Base-by-base conservation (phyloP, 495 filamentous ascomycete species). In the Penicillium parvum region DNA sequence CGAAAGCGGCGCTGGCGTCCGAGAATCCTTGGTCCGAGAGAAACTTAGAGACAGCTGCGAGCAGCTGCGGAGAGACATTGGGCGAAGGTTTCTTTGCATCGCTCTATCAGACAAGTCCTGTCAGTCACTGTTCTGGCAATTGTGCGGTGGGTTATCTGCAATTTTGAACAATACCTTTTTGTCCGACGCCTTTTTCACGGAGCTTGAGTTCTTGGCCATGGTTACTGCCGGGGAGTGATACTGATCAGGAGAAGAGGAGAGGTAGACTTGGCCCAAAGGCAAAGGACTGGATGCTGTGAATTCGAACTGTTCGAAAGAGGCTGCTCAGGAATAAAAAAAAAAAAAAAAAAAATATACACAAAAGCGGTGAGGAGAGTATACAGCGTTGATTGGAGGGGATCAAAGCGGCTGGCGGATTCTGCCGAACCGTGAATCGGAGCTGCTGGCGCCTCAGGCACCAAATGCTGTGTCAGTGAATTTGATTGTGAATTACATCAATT, bases 21-120 rank as follows among this genome's bases (percentile, higher is more conserved):
- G 71, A 55, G 49, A 84, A 86, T 21, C 79, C 77, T 58, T 83
- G 75, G 28, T 83, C 76, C 47, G 74, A 69, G 21, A 90, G 71
- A 64, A 87, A 88, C 10, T 68, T 64, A 21, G 77, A 75, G 49
- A 90, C 73, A n/a, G 86, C 68, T 28, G 78, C 74, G 46, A 88
- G 56, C 11, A 90, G 63, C 54, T 81, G 74, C 14, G 73, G 49
- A 7, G 83, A n/a, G n/a, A n/a, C n/a, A n/a, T n/a, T n/a, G n/a
- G n/a, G n/a, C n/a, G 75, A 22, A 53, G 20, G n/a, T 66, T 35
- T 40, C 32, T 58, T n/a, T n/a, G n/a, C n/a, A n/a, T n/a, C n/a
- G n/a, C n/a, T n/a, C n/a, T n/a, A n/a, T n/a, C n/a, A 53, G 36
- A 27, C 28, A 28, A 45, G 20, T 28, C 36, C 52, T 55, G 25